Evolutionary conservation across 139 green algal species (phyloP).

Genomic region (Coelastrella sp.): DNA sequence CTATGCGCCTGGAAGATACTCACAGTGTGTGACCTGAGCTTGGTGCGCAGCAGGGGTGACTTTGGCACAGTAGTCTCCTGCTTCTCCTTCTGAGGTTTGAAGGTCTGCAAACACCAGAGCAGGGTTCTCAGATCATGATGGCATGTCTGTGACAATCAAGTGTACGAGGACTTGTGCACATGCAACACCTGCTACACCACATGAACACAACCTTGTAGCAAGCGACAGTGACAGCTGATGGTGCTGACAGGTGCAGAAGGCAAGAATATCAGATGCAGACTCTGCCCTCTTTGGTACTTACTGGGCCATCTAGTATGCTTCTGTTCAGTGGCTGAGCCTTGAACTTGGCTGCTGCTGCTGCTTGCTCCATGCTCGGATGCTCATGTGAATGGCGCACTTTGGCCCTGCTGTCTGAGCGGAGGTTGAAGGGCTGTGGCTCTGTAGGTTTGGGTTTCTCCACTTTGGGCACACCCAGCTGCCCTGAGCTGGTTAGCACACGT

Average conservation of each 20-base stretch:
- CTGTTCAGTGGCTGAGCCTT: constrained; percentile 40
- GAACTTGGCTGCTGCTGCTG: constrained; percentile 43
- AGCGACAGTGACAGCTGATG: background rate
- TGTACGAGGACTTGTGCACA: no score
- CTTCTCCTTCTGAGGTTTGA: constrained; percentile 43
- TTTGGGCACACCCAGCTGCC: constrained; percentile 60
- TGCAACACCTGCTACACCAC: no score
- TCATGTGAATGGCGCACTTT: constrained; percentile 27
- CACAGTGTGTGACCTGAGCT: constrained; percentile 44
- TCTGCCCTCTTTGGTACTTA: background rate
- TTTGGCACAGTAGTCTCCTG: constrained; percentile 39
- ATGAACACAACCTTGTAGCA: no score
- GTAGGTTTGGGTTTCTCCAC: constrained; percentile 60
- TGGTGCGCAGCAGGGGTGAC: constrained; percentile 61
- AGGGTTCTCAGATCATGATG: background rate
- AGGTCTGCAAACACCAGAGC: constrained; percentile 32
- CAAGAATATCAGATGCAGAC: no score
- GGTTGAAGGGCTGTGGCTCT: constrained; percentile 57
- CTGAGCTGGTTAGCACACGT: constrained; percentile 55
- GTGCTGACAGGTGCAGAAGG: background rate
- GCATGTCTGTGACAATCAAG: background rate
- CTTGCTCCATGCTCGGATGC: constrained; percentile 18
- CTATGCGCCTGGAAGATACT: background rate
- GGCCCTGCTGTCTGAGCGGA: constrained; percentile 58
- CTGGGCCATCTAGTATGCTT: constrained; percentile 53